phyloP scores from a whole-genome alignment of 2,329 filamentous ascomycete genomes.

The Aspergillus oerlinghausenensis region DNA sequence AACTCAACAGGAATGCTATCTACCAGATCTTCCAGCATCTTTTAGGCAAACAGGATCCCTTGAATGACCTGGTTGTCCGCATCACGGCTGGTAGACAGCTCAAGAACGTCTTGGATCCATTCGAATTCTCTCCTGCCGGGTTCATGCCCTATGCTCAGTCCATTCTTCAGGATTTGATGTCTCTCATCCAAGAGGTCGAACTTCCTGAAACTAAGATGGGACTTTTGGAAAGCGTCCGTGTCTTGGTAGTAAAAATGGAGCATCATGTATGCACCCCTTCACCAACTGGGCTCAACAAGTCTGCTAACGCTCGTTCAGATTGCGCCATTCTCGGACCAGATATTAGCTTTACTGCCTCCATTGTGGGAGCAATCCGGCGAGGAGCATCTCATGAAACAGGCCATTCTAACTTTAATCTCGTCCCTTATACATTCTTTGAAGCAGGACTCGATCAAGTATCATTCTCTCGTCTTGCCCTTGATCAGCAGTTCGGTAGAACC shows the following conservation, averaged over 20 bases:
- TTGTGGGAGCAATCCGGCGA: conserved; percentile 84
- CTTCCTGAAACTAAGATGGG: conserved; percentile 86
- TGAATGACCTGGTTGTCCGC: conserved; percentile 87
- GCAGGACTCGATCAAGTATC: conserved; percentile 70
- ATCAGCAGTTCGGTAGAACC: conserved; percentile 75
- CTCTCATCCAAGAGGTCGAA: conserved; percentile 73
- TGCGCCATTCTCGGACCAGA: conserved; percentile 66
- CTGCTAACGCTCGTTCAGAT: conserved; percentile 39
- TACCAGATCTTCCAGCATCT: conserved; percentile 89
- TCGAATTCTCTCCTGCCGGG: conserved; percentile 67
- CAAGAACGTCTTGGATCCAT: conserved; percentile 74
- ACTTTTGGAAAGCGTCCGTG: conserved; percentile 78
- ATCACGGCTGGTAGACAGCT: conserved; percentile 87
- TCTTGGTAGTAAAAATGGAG: conserved; percentile 77
- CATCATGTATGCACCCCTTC: conserved; percentile 49
- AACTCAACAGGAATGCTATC: conserved; percentile 65
- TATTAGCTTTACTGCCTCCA: conserved; percentile 72
- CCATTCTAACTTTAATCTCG: conserved; percentile 79
- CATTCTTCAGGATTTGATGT: conserved; percentile 68
- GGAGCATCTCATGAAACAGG: conserved; percentile 89
- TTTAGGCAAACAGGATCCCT: conserved; percentile 67
- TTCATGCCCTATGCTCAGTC: conserved; percentile 76
- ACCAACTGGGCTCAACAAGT: not conserved
- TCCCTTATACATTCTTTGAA: conserved; percentile 85
- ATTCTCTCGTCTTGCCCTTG: conserved; percentile 74